Conservation (phyloP, 495 filamentous ascomycete species). For the Sabuloglossum arenarium region DNA sequence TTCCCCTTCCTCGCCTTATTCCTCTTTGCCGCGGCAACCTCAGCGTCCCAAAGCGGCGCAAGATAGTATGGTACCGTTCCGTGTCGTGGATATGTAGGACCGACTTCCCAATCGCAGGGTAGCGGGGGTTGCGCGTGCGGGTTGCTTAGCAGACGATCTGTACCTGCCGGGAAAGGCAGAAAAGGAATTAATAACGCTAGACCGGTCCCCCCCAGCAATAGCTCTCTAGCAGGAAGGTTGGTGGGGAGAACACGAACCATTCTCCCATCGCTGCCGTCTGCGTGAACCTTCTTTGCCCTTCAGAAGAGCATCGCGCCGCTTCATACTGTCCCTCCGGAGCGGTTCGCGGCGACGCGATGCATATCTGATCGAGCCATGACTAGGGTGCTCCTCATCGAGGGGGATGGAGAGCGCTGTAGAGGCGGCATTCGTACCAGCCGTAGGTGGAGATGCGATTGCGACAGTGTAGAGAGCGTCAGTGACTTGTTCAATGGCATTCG, state of each 20-base stretch:
- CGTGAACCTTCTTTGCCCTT: constrained; percentile 87
- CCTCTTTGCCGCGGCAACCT: constrained; percentile 28
- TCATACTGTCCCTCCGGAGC: constrained; percentile 36
- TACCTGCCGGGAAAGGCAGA: neutral
- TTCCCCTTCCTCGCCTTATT: constrained; percentile 14
- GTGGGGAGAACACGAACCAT: constrained; percentile 36
- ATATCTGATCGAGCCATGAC: neutral
- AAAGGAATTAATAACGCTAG: neutral
- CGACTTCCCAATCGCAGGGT: constrained; percentile 58
- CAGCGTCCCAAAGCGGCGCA: constrained; percentile 67
- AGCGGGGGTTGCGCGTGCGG: constrained; percentile 69
- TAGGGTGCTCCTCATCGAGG: constrained; percentile 14
- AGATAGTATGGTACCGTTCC: constrained; percentile 68
- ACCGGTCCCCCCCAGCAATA: neutral
- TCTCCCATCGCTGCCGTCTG: constrained; percentile 81
- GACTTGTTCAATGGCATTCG: neutral
- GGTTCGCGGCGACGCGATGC: constrained; percentile 8
- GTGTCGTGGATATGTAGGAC: constrained; percentile 56
- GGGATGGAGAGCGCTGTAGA: constrained; percentile 18
- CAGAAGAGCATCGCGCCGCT: constrained; percentile 55
- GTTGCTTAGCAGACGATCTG: constrained; percentile 72
- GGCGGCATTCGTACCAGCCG: neutral
- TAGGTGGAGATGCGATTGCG: neutral
- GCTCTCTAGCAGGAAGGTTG: neutral
- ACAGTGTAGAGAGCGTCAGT: neutral